Conservation (phyloP, 371 early-diverging fungal species). For the Saksenaea vasiformis region DNA sequence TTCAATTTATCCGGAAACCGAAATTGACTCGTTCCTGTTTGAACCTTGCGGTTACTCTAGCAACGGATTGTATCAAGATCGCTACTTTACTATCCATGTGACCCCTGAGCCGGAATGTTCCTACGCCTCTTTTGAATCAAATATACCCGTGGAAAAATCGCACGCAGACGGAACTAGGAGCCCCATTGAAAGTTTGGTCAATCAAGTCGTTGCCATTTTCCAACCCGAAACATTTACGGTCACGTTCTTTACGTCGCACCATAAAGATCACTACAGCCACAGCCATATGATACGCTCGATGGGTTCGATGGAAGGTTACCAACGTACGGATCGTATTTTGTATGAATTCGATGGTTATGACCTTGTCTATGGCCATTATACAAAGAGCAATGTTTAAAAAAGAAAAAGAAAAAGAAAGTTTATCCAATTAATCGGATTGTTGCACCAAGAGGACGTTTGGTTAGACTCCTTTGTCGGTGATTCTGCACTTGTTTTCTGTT, state of each 20-base stretch:
- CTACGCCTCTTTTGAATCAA: constrained; percentile 97
- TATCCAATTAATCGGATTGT: background rate
- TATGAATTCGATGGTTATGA: constrained; percentile 85
- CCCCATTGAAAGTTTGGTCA: constrained; percentile 54
- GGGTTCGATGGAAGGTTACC: constrained; percentile 58
- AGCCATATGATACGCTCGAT: constrained; percentile 51
- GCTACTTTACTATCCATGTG: constrained; percentile 94
- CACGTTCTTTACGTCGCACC: constrained; percentile 77
- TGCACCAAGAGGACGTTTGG: too few species aligned
- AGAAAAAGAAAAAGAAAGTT: background rate
- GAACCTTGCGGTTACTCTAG: constrained; percentile 94
- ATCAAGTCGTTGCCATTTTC: constrained; percentile 81
- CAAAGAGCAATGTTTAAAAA: constrained; percentile 27
- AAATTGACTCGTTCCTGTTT: constrained; percentile 86
- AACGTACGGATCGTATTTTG: constrained; percentile 69
- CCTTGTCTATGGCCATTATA: constrained; percentile 73
- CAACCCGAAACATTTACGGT: constrained; percentile 83
- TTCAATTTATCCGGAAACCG: constrained; percentile 75
- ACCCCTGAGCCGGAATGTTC: constrained; percentile 96
- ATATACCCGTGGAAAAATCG: constrained; percentile 66
- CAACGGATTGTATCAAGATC: constrained; percentile 79
- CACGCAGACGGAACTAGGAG: constrained; percentile 14
- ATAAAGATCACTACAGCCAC: constrained; percentile 44
- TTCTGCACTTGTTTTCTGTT: background rate
- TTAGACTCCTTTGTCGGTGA: background rate